Evolutionary conservation across 768 basidiomycete species (phyloP), one percentile per base, ranked within the genome.

Genomic region (Suillus fuscotomentosus): DNA sequence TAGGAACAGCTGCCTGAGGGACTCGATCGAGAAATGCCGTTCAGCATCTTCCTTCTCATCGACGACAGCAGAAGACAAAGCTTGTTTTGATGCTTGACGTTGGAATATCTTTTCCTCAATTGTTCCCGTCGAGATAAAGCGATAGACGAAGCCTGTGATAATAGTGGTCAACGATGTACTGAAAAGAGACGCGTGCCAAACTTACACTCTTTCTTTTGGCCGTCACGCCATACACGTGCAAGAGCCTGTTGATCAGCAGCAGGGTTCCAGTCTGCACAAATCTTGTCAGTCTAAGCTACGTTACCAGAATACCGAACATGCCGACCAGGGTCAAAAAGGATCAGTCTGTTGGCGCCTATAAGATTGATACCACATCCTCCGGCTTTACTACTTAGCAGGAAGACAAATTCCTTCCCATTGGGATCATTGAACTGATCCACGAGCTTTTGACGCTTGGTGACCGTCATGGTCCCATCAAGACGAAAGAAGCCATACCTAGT

Each of bases 101-200:
- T 99, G 97, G 77, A 98, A 99, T 68, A 99, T 97, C 82, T 98
- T 99, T 79, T 99, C 97, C 77, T 99, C 96, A 66, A 99, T 97
- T 1, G 96, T 97, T 2, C 96, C 97, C 0, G 95, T 95, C 5
- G 94, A 91, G 68, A 98, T 96, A 77, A 99, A 99, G 27, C 97
- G 93, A 75, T 99, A 99, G 4, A 99, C 97, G 69, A 99, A 99
- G 72, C 95, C 94, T 97, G 59, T 4, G 27, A 17, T 48, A 17
- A 50, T 24, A 15, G 47, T 59, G 17, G 27, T 59, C 27, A 59
- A 20, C 7, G 39, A 42, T 20, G 22, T 24, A 34, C 15, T 47
- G 42, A 20, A 42, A 48, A 51, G 50, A 60, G 13, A 61, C 43
- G 41, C 22, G 15, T 38, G 15, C 38, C 13, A 20, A 27, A 73